A percentile compares a stretch with the other conserved stretches of the same genome.
Evolutionary conservation across 306 rosid species (phyloP).

Genomic region (Oemleria cerasiformis): DNA sequence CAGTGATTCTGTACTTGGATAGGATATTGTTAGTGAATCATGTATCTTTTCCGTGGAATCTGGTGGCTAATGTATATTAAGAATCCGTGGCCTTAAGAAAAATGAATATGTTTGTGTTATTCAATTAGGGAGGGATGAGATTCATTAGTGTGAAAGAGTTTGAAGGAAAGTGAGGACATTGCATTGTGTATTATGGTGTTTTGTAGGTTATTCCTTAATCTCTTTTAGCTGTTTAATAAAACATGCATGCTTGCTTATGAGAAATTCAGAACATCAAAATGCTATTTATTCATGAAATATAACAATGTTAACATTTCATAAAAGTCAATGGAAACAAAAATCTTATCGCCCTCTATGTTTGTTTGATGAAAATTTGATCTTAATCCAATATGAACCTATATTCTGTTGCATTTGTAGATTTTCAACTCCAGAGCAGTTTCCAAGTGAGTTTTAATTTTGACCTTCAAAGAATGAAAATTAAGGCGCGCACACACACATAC

Average conservation of each 20-base stretch:
- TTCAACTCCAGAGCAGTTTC: neutral
- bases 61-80: neutral
- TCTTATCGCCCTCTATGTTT: neutral
- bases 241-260: neutral
- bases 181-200: neutral
- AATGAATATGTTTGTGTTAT: neutral
- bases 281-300: neutral
- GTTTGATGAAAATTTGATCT: neutral
- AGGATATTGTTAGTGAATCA: neutral
- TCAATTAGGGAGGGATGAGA: neutral
- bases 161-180: neutral
- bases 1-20: neutral
- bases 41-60: neutral
- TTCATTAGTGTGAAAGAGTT: neutral
- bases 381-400: no score
- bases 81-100: neutral
- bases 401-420: neutral
- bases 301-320: neutral
- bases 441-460: neutral
- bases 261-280: no score
- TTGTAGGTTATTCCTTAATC: neutral
- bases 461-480: neutral
- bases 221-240: neutral
- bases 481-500: neutral
- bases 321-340: neutral